phyloP scores from a whole-genome alignment of 306 rosid species.

The Dalbergia oliveri region DNA sequence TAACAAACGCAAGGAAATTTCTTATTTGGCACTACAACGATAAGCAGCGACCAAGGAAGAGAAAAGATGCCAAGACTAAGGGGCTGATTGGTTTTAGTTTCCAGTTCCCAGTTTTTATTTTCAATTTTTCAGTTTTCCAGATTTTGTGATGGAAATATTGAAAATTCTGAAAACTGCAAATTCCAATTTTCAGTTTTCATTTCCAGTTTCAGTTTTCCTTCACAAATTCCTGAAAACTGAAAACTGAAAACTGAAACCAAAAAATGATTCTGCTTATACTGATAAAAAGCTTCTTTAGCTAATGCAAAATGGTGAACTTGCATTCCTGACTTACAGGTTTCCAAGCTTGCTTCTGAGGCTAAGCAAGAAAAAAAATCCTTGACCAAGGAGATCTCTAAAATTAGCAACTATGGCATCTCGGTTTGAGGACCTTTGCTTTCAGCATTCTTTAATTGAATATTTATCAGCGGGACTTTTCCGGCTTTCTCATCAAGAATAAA shows the following conservation, averaged over 20 bases:
- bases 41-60: not conserved
- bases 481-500: constrained; percentile 19
- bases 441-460: constrained; percentile 33
- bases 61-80: constrained; percentile 11
- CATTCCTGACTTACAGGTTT: constrained; percentile 65
- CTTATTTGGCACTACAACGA: not conserved
- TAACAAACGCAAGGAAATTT: not conserved
- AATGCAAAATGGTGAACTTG: constrained; percentile 41
- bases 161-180: too few relatives aligned
- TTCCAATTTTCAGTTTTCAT: too few relatives aligned
- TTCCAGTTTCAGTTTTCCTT: too few relatives aligned
- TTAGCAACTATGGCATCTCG: constrained; percentile 88
- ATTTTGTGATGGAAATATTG: too few relatives aligned
- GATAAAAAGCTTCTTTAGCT: not conserved
- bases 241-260: too few relatives aligned
- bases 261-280: not conserved
- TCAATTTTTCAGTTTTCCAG: too few relatives aligned
- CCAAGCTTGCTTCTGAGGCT: constrained; percentile 73
- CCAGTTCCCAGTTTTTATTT: too few relatives aligned
- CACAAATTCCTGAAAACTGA: too few relatives aligned
- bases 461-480: constrained; percentile 10
- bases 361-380: constrained; percentile 73
- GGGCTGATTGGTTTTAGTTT: too few relatives aligned
- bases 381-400: constrained; percentile 80
- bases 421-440: constrained; percentile 58